Evolutionary conservation across 2,329 filamentous ascomycete species (phyloP).

Genomic region (Xylariales sp.): DNA sequence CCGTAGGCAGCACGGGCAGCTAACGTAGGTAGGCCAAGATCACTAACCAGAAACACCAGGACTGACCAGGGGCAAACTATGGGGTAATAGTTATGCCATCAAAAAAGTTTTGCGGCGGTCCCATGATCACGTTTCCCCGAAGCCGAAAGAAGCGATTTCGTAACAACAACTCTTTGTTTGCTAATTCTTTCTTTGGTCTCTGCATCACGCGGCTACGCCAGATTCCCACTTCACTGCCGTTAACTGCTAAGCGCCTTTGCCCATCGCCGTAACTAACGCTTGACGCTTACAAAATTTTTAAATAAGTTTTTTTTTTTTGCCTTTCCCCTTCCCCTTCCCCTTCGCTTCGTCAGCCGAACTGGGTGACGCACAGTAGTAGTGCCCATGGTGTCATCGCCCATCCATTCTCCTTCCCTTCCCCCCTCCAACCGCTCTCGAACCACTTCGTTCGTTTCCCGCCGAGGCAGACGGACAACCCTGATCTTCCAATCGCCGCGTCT

Average conservation of each 20-base stretch:
- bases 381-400: conserved; percentile 38
- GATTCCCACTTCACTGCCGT: conserved; percentile 48
- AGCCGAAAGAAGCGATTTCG: conserved; percentile 43
- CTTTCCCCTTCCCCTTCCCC: conserved; percentile 26
- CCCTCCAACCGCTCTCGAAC: conserved; percentile 18
- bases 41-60: too few species aligned
- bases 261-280: conserved; percentile 30
- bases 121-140: conserved; percentile 40
- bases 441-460: conserved; percentile 13
- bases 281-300: background rate
- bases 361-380: conserved; percentile 19
- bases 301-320: conserved; percentile 12
- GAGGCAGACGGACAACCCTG: conserved; percentile 10
- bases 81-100: conserved; percentile 50
- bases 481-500: conserved; percentile 33
- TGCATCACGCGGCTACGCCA: conserved; percentile 49
- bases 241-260: conserved; percentile 46
- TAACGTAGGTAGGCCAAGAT: too few species aligned
- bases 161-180: conserved; percentile 47
- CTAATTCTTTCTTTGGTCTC: conserved; percentile 43
- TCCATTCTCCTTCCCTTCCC: background rate
- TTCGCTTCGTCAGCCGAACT: conserved; percentile 22
- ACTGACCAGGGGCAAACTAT: conserved; percentile 46
- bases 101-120: conserved; percentile 43
- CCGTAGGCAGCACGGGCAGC: too few species aligned